Evolutionary conservation across 2,329 filamentous ascomycete genomes (phyloP), one percentile per base, ranked within the genome.

Genomic region (Thelonectria discophora): DNA sequence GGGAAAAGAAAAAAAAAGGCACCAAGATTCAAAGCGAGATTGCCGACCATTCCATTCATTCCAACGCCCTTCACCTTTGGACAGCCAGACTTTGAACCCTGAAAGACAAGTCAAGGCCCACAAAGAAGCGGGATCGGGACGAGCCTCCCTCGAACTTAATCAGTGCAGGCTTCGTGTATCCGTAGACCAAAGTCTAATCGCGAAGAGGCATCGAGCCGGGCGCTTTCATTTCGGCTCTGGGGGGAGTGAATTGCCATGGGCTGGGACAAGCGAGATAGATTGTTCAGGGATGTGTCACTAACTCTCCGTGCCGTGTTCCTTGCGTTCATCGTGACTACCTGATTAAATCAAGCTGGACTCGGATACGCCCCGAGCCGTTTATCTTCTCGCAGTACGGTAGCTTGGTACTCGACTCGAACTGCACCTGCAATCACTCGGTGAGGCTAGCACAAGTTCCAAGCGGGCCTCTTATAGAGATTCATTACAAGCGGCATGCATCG

Each of bases 41-140:
- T 12, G 7, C 34, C 34, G 34, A 13, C 34, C 11, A 13, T 37
- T 37, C 10, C 34, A 15, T 37, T 37, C 34, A 15, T 37, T 37
- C 12, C 37, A 24, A 34, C 8, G 3, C 6, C 21, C 21, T 30
- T 30, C 12, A 34, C 43, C 30, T 42, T 42, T 47, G 37, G 9
- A 9, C 32, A n/a, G 43, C 42, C n/a, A 9, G 40, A n/a, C 13
- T 13, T 3, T 34, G 17, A 9, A 24, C 32, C 10, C 42, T 20
- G 17, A 6, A n/a, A n/a, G n/a, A n/a, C n/a, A n/a, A n/a, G n/a
- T 27, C 17, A 24, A 37, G 46, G 27, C 32, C 21, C 49, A 30
- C 43, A 12, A 30, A 47, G 24, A 47, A 27, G 21, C 45, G 45
- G 45, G 45, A 47, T 47, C 45, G 45, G 45, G 45, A 47, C 45